A percentile compares a stretch with the other conserved stretches of the same genome.
These are phyloP conservation scores for Amaranthus palmeri DNA, from an alignment of 148 eudicot species.

Conservation along the genomic window DNA sequence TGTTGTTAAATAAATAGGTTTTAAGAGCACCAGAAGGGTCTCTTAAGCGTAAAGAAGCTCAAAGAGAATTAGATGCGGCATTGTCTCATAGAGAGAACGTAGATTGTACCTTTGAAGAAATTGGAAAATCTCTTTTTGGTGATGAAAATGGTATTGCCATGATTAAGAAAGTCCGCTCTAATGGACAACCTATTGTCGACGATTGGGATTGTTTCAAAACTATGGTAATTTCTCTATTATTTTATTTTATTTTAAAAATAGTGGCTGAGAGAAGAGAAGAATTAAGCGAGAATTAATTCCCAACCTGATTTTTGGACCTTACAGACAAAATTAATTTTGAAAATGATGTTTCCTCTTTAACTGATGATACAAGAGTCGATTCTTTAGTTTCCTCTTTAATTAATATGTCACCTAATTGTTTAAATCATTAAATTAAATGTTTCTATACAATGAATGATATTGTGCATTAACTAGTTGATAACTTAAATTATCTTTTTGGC, in stretches of 20 bases:
- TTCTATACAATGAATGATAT: no score
- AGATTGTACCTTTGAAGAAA: constrained; percentile 22
- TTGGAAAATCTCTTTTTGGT: constrained; percentile 30
- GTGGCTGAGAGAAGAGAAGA: no score
- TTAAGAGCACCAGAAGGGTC: constrained; percentile 23
- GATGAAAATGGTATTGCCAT: constrained; percentile 10
- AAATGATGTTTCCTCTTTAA: no score
- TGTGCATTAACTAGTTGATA: no score
- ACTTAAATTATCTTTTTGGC: no score
- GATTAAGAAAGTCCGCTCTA: constrained; percentile 18
- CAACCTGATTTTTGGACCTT: no score
- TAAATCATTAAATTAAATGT: no score
- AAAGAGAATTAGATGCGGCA: constrained; percentile 25
- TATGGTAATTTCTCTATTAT: constrained; percentile 13
- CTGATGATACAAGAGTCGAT: no score
- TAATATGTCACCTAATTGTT: no score
- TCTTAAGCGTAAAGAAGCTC: constrained; percentile 13
- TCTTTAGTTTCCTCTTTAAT: no score
- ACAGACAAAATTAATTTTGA: no score
- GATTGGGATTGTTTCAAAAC: constrained; percentile 39
- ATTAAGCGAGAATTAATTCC: no score
- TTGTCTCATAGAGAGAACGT: constrained; percentile 24
- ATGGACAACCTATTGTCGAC: constrained; percentile 32
- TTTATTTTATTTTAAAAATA: neutral
- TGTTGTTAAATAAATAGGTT: constrained; percentile 4